A percentile compares a stretch with the other conserved stretches of the same genome.
Conservation (phyloP, 106 monocot genomes). For the Ottelia alismoides region DNA sequence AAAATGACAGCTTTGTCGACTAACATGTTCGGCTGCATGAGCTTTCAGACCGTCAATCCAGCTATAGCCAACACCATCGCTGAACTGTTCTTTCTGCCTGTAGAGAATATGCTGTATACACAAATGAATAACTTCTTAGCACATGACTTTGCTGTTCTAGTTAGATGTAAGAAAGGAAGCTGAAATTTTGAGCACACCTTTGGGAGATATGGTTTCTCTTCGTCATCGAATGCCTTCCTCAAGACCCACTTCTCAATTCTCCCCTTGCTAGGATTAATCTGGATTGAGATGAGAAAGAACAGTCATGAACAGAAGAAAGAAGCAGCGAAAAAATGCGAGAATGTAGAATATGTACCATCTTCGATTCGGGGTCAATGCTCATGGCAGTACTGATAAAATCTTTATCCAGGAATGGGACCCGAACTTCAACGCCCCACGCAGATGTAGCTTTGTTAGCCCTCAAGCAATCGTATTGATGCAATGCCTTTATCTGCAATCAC, state of each 20-base stretch:
- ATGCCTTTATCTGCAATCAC: background rate
- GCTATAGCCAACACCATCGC: constrained; percentile 67
- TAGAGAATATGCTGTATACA: constrained; percentile 32
- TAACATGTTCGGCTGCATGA: constrained; percentile 43
- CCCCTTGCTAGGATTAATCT: background rate
- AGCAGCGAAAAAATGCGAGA: background rate
- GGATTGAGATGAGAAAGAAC: background rate
- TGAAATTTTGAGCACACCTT: background rate
- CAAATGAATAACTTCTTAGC: background rate
- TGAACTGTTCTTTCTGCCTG: constrained; percentile 72
- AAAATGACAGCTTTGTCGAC: background rate
- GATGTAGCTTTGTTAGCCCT: background rate
- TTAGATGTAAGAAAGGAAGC: background rate
- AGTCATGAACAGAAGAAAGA: background rate
- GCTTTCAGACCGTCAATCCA: constrained; percentile 79
- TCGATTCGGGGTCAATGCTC: background rate
- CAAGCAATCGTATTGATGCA: background rate
- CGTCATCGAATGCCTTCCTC: background rate
- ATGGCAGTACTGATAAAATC: background rate
- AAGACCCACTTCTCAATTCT: background rate
- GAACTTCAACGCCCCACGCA: background rate
- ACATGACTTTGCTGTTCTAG: background rate
- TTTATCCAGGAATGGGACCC: background rate
- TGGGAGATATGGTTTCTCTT: background rate
- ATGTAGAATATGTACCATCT: background rate